These are phyloP conservation scores for Cladosporium sp. DNA, from an alignment of 2,329 filamentous ascomycete species.

Conservation along the genomic window DNA sequence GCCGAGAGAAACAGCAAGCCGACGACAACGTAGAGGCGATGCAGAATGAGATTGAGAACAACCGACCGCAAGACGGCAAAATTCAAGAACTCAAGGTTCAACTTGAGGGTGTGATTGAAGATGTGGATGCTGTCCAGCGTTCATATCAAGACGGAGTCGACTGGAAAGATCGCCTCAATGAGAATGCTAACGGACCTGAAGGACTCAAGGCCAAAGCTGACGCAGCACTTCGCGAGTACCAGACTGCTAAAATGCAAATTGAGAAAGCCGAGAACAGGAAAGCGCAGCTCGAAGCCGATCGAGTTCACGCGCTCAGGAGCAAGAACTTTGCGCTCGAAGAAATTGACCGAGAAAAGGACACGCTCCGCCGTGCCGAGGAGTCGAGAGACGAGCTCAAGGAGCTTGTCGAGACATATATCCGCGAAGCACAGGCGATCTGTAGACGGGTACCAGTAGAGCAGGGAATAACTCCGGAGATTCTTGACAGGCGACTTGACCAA, in stretches of 20 bases:
- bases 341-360: conserved; percentile 31
- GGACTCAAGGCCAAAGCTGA: conserved; percentile 32
- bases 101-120: conserved; percentile 55
- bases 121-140: conserved; percentile 38
- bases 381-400: conserved; percentile 27
- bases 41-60: conserved; percentile 59
- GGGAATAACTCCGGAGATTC: conserved; percentile 29
- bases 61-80: conserved; percentile 58
- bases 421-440: conserved; percentile 21
- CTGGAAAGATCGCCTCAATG: conserved; percentile 42
- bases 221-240: conserved; percentile 25
- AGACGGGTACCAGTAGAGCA: conserved; percentile 25
- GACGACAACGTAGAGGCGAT: conserved; percentile 62
- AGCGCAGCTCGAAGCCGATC: conserved; percentile 28
- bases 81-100: conserved; percentile 42
- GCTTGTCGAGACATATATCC: conserved; percentile 23
- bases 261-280: conserved; percentile 31
- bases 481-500: conserved; percentile 30
- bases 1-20: conserved; percentile 50
- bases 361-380: conserved; percentile 25
- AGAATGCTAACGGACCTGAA: conserved; percentile 20
- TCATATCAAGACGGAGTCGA: conserved; percentile 48
- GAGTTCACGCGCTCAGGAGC: conserved; percentile 33
- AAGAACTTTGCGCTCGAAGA: conserved; percentile 40
- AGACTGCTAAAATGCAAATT: conserved; percentile 20